Conservation (phyloP, 805 yeast species). For the Kazachstania taianensis region DNA sequence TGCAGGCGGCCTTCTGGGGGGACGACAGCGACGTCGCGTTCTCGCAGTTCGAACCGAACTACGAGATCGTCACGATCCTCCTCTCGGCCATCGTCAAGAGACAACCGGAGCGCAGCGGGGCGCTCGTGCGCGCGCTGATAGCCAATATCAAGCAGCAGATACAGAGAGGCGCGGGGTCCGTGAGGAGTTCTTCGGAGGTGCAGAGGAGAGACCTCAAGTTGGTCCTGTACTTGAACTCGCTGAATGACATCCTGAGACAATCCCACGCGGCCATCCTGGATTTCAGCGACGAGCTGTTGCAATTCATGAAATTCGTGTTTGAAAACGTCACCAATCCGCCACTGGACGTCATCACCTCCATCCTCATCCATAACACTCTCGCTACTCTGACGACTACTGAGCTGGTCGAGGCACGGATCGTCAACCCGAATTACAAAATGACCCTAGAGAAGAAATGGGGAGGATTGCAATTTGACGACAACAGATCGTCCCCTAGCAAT, state of each 20-base stretch:
- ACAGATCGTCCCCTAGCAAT: conserved; percentile 39
- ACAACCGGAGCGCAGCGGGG: conserved; percentile 27
- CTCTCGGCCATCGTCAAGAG: conserved; percentile 64
- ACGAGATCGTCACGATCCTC: conserved; percentile 60
- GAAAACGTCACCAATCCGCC: conserved; percentile 38
- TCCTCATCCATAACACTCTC: conserved; percentile 56
- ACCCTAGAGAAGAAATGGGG: conserved; percentile 58
- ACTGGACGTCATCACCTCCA: conserved; percentile 49
- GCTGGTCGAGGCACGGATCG: conserved; percentile 45
- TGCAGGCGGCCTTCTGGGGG: conserved; percentile 34
- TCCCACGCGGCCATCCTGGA: conserved; percentile 44
- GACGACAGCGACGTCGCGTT: conserved; percentile 42
- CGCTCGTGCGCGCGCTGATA: conserved; percentile 21
- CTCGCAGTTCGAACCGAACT: conserved; percentile 46
- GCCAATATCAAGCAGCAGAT: conserved; percentile 55
- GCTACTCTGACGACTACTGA: conserved; percentile 54
- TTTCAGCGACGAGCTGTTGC: conserved; percentile 37
- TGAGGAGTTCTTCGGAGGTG: conserved; percentile 56
- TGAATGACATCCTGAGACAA: conserved; percentile 63
- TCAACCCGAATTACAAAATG: conserved; percentile 35
- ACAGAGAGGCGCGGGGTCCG: conserved; percentile 68
- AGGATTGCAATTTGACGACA: conserved; percentile 48
- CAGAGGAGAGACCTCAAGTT: conserved; percentile 68
- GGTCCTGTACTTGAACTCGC: conserved; percentile 56
- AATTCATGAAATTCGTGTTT: conserved; percentile 25